A percentile compares a stretch with the other conserved stretches of the same genome.
These are phyloP conservation scores for Cytospora piceae DNA, from an alignment of 2,329 filamentous ascomycete genomes.

Conservation along the genomic window DNA sequence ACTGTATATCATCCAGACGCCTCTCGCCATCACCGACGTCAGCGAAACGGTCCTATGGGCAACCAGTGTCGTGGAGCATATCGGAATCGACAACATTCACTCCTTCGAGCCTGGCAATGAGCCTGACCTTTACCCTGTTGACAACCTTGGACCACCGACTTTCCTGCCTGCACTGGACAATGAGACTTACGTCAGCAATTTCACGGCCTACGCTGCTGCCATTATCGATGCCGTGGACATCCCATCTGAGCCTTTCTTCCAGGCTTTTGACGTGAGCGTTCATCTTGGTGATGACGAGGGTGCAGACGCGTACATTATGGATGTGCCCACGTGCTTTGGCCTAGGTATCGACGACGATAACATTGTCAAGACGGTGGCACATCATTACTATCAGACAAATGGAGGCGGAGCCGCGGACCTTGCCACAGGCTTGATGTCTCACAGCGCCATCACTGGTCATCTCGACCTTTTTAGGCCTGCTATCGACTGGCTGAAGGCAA, in stretches of 20 bases:
- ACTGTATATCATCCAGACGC: conserved; percentile 43
- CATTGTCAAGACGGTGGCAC: conserved; percentile 42
- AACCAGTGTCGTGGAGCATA: conserved; percentile 36
- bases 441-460: conserved; percentile 24
- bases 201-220: conserved; percentile 40
- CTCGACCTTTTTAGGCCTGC: conserved; percentile 37
- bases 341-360: conserved; percentile 41
- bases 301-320: conserved; percentile 36
- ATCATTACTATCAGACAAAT: conserved; percentile 43
- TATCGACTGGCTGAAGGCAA: conserved; percentile 40
- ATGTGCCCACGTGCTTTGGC: conserved; percentile 38
- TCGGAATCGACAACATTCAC: conserved; percentile 41
- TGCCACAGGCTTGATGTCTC: conserved; percentile 30
- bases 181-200: conserved; percentile 43
- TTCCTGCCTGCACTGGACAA: conserved; percentile 42
- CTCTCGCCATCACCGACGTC: conserved; percentile 41
- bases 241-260: conserved; percentile 39
- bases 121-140: conserved; percentile 40
- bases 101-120: conserved; percentile 44
- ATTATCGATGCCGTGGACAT: conserved; percentile 37
- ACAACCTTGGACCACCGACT: conserved; percentile 39
- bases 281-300: conserved; percentile 33
- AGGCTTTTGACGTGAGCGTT: conserved; percentile 41
- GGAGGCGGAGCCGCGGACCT: conserved; percentile 39
- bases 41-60: conserved; percentile 42